A percentile compares a stretch with the other conserved stretches of the same genome.
Evolutionary conservation across 208 protist species (phyloP).

Genomic region (Leishmania guyanensis): DNA sequence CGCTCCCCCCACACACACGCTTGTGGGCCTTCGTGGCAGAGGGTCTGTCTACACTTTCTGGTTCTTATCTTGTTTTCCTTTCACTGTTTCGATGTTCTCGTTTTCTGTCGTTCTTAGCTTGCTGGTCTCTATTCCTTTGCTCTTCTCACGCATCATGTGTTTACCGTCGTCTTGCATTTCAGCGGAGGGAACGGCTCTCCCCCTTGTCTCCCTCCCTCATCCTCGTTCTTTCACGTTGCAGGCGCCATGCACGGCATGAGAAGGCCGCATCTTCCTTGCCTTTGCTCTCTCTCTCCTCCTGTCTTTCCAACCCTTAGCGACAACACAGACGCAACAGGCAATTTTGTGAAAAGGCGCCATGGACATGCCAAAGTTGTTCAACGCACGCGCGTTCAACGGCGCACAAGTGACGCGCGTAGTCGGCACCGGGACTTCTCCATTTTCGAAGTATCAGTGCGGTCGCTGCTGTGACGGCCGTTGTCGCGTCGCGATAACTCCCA

Average conservation of each 20-base stretch:
- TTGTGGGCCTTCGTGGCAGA: not conserved
- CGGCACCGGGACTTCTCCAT: not conserved
- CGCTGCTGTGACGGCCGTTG: not conserved
- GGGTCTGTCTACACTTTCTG: not conserved
- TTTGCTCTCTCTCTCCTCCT: not conserved
- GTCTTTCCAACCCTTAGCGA: not conserved
- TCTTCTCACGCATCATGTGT: too few relatives aligned
- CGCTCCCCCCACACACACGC: not conserved
- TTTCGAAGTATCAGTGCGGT: not conserved
- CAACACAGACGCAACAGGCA: not conserved
- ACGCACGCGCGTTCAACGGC: not conserved
- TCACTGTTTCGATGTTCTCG: not conserved
- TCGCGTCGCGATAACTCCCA: not conserved
- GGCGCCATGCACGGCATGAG: not conserved
- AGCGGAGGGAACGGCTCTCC: not conserved
- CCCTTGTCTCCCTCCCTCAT: not conserved
- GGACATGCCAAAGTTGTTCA: not conserved
- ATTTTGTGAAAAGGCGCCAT: not conserved
- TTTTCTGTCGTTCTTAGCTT: not conserved
- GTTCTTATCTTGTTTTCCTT: constrained; percentile 1
- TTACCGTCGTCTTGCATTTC: not conserved
- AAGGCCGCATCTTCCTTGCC: not conserved
- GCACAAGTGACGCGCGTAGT: not conserved
- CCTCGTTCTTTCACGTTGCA: constrained; percentile 14
- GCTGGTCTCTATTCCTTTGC: not conserved